These are phyloP conservation scores for Actinomortierella wolfii DNA, from an alignment of 371 early-diverging fungal species.

Conservation along the genomic window DNA sequence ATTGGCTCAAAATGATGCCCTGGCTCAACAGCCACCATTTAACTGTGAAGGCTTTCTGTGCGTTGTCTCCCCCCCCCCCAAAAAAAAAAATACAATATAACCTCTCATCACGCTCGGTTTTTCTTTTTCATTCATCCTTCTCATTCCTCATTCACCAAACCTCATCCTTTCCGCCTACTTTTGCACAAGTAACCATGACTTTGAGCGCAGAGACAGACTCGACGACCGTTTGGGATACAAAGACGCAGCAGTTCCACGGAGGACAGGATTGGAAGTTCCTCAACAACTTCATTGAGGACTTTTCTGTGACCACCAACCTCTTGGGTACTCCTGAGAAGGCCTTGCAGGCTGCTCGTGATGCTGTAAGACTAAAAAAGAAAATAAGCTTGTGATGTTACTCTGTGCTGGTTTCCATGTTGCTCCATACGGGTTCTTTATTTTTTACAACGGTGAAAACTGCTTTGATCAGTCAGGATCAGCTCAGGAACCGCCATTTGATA, in stretches of 20 bases:
- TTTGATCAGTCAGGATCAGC: too few species aligned
- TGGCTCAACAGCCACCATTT: too few species aligned
- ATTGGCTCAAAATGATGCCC: too few species aligned
- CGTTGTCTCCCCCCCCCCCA: too few species aligned
- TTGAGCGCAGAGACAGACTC: slow-evolving; percentile 9
- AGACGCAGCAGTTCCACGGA: slow-evolving; percentile 85
- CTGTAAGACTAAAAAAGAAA: slow-evolving; percentile 62
- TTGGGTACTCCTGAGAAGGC: slow-evolving; percentile 80
- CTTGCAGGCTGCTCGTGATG: slow-evolving; percentile 71
- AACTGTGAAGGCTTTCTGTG: too few species aligned
- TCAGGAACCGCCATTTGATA: too few species aligned
- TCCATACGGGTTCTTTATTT: background rate
- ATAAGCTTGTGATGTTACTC: background rate
- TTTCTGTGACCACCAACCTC: slow-evolving; percentile 86
- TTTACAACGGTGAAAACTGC: background rate
- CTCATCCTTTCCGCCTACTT: background rate
- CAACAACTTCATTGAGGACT: slow-evolving; percentile 85
- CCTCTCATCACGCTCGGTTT: too few species aligned
- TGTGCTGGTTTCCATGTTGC: background rate
- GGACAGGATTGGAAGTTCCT: slow-evolving; percentile 86
- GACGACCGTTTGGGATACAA: slow-evolving; percentile 71
- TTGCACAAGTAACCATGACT: slow-evolving; percentile 10
- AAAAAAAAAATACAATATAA: too few species aligned
- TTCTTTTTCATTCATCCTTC: background rate
- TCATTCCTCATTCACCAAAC: too few species aligned